phyloP scores from a whole-genome alignment of 192 early-diverging fungal species.

The Neocallimastix lanati region DNA sequence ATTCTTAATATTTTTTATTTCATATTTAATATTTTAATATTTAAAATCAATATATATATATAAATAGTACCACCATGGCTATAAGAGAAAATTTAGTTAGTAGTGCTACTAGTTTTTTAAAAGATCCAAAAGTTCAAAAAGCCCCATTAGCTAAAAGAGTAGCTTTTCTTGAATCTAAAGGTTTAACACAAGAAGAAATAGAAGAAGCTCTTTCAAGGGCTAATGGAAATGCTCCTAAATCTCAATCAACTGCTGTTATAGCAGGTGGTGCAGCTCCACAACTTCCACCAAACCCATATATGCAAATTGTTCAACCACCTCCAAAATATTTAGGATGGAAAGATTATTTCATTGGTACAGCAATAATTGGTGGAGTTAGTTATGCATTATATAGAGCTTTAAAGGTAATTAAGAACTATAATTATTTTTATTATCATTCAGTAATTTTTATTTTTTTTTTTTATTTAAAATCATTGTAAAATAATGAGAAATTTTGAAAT shows the following conservation, averaged over 20 bases:
- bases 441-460: no score
- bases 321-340: slow-evolving; percentile 67
- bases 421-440: no score
- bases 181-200: slow-evolving; percentile 77
- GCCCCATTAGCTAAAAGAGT: slow-evolving; percentile 77
- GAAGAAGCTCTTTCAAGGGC: slow-evolving; percentile 62
- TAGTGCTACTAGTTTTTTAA: slow-evolving; percentile 79
- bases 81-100: slow-evolving; percentile 54
- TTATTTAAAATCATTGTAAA: no score
- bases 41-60: no score
- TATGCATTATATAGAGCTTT: slow-evolving; percentile 62
- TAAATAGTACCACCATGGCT: neutral
- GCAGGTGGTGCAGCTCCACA: neutral
- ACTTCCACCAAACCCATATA: slow-evolving; percentile 4
- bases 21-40: no score
- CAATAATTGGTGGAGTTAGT: slow-evolving; percentile 70
- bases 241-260: neutral
- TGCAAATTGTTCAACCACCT: slow-evolving; percentile 13
- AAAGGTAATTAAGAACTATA: slow-evolving; percentile 47
- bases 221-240: slow-evolving; percentile 14
- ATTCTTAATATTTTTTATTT: no score
- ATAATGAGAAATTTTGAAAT: no score
- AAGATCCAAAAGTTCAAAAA: slow-evolving; percentile 78
- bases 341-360: slow-evolving; percentile 76
- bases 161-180: slow-evolving; percentile 93